Evolutionary conservation across 371 early-diverging fungal species (phyloP), one percentile per base, ranked within the genome.

Genomic region (Coemansia sp.): DNA sequence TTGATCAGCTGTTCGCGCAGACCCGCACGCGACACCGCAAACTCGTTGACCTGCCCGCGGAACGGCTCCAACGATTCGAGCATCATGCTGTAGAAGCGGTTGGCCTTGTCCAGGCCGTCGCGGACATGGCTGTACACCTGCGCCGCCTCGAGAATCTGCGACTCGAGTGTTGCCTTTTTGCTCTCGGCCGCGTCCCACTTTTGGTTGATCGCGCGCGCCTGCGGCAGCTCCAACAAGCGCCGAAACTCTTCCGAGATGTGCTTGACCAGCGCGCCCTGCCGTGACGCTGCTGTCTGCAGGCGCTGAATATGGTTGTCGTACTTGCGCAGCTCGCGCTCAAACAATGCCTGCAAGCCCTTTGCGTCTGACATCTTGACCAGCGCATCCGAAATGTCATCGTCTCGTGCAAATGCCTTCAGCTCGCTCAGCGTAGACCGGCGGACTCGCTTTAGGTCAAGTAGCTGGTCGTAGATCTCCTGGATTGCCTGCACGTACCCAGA

Each of bases 281-380:
- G 84, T 31, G 90, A 86, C 43, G 92, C 78, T 50, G 90, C 88
- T 1, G 89, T 81, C 10, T 85, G 79, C 36, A 97, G 81, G 16
- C 90, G 84, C 40, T 89, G 86, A 54, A 88, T 85, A 63, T 90
- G 84, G 10, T 88, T 88, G 11, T 88, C 82, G 72, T 87, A 98
- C 79, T 98, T 98, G 68, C 89, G 89, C 38, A 98, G 81, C 69
- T 98, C 95, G 55, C 87, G 79, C 3, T 88, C 85, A 84, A 96
- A 96, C 9, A 98, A 81, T 57, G 93, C 90, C 39, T 85, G 86
- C 65, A 76, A 49, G n/a, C 59, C 65, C 62, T 71, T 69, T 51
- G 55, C 67, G 54, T 58, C 63, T 6, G 62, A 51, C 16, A 65
- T 43, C 60, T 78, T 72, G 53, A 96, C 84, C 63, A 98, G 76